Evolutionary conservation across 2,329 filamentous ascomycete genomes (phyloP).

Genomic region (Ilyonectria mors-panacis): DNA sequence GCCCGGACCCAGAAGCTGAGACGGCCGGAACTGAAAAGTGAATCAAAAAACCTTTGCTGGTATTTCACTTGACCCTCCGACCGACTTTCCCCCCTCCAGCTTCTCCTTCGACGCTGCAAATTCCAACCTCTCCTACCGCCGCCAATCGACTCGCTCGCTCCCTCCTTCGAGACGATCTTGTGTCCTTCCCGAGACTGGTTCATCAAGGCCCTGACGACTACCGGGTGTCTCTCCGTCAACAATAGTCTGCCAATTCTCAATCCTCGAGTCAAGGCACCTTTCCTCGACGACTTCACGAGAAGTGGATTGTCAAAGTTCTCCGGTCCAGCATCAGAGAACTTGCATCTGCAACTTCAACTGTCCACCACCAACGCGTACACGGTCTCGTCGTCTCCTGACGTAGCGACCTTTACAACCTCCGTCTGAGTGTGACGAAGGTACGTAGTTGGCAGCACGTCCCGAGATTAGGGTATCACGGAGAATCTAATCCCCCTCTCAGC

Average conservation of each 20-base stretch:
- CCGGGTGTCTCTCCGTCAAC: conserved; percentile 26
- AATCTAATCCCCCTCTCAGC: conserved; percentile 52
- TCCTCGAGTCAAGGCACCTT: conserved; percentile 50
- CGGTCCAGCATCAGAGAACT: conserved; percentile 26
- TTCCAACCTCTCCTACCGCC: conserved; percentile 58
- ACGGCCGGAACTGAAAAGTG: conserved; percentile 49
- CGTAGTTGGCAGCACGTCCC: conserved; percentile 34
- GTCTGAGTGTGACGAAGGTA: conserved; percentile 45
- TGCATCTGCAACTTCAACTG: conserved; percentile 12
- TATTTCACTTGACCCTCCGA: conserved; percentile 54
- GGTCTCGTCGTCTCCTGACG: conserved; percentile 18
- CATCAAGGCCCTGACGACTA: conserved; percentile 29
- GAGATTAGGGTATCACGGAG: conserved; percentile 31
- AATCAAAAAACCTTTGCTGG: conserved; percentile 57
- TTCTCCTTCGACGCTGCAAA: conserved; percentile 48
- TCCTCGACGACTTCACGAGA: conserved; percentile 35
- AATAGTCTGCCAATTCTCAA: conserved; percentile 52
- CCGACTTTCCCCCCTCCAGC: conserved; percentile 40
- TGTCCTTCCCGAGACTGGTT: conserved; percentile 55
- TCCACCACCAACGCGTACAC: conserved; percentile 24
- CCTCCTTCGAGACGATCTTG: conserved; percentile 49
- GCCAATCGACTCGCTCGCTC: conserved; percentile 49
- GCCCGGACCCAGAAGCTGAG: conserved; percentile 48
- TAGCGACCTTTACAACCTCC: conserved; percentile 4
- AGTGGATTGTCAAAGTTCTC: conserved; percentile 34